These are phyloP conservation scores for Clitopilus passeckerianus DNA, from an alignment of 768 basidiomycete genomes.

Conservation along the genomic window DNA sequence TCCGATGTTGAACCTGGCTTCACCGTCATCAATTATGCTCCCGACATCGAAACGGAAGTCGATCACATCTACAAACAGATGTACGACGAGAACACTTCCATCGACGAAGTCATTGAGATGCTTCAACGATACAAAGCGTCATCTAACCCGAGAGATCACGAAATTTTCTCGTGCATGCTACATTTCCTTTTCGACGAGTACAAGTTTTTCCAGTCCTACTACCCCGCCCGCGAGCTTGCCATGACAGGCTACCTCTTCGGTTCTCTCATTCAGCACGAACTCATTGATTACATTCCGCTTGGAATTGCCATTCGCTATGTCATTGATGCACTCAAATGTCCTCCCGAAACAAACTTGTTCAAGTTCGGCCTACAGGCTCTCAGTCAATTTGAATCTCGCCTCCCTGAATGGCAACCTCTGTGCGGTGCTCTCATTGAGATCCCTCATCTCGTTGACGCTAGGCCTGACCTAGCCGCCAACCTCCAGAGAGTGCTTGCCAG, in stretches of 20 bases:
- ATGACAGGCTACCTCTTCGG: conserved; percentile 98
- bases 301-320: conserved; percentile 97
- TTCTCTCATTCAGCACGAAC: conserved; percentile 88
- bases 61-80: conserved; percentile 96
- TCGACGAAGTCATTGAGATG: conserved; percentile 90
- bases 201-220: conserved; percentile 97
- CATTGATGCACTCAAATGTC: conserved; percentile 86
- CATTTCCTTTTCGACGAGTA: conserved; percentile 99
- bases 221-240: conserved; percentile 87
- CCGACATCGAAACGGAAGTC: conserved; percentile 90
- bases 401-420: conserved; percentile 89
- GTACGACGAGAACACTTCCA: conserved; percentile 93
- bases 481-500: conserved; percentile 69
- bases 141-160: conserved; percentile 79
- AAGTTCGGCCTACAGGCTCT: conserved; percentile 94
- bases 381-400: conserved; percentile 77
- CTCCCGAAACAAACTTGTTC: conserved; percentile 90
- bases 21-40: conserved; percentile 78
- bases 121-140: conserved; percentile 85
- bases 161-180: conserved; percentile 99
- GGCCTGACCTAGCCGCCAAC: conserved; percentile 72
- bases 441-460: conserved; percentile 78
- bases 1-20: conserved; percentile 90
- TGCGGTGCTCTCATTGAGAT: conserved; percentile 87
- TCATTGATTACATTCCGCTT: conserved; percentile 91